Evolutionary conservation across 2,329 filamentous ascomycete genomes (phyloP), one percentile per base, ranked within the genome.

Genomic region (Aureobasidium sp.): DNA sequence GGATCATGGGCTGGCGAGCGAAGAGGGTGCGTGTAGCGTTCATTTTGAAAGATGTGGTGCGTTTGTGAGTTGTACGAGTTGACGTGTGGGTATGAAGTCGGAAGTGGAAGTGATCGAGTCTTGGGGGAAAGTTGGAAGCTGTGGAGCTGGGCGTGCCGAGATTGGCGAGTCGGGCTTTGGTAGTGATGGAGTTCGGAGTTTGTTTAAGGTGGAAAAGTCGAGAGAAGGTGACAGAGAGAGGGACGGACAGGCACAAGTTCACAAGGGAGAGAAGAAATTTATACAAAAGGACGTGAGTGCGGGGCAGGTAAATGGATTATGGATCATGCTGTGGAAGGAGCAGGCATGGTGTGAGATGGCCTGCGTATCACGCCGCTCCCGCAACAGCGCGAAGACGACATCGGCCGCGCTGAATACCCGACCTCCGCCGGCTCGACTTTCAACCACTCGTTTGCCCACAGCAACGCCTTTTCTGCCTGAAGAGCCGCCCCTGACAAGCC

Each of bases 1-100:
- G 73, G 70, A 81, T 81, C 76, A 80, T 71, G 65, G 79, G 78
- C 73, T 79, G 76, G 64, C 78, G 76, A 65, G 76, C 75, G 67
- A 75, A 72, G 66, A 81, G 77, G 32, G 71, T 67, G 63, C 74
- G 73, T 64, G 78, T 80, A 53, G 76, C 74, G 65, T 76, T 74
- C 77, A 80, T 79, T 50, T 65, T 70, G 64, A 1, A 21, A 21
- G 53, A 48, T 61, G 62, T 51, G 37, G 45, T 54, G 34, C 1
- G 21, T 13, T 58, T 61, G 25, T 30, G 39, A n/a, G 16, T 34
- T 49, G 30, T 45, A 10, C 14, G 37, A 30, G 21, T 3, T 9
- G n/a, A 5, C 48, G 45, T 39, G 47, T 32, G n/a, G 25, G 32
- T n/a, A 36, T 16, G 37, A 13, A 36, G 39, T 27, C 14, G 48